Percentiles rank a stretch among this genome's conserved stretches.
Evolutionary conservation across 306 rosid species (phyloP).

Genomic region (Fragaria ananassa): DNA sequence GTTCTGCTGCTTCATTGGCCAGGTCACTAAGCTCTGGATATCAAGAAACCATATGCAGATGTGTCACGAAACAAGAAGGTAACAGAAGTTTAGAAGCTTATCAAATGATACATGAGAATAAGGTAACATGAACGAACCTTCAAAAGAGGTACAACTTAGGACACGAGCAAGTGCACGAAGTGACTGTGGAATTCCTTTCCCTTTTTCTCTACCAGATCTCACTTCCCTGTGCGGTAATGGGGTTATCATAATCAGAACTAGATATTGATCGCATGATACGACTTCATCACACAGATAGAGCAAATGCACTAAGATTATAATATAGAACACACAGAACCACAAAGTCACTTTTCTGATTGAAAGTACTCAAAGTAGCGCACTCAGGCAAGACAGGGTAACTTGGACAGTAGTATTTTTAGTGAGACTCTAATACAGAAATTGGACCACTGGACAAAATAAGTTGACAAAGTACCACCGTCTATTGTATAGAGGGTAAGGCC

Average conservation of each 20-base stretch:
- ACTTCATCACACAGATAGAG: neutral
- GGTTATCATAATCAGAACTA: neutral
- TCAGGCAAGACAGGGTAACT: neutral
- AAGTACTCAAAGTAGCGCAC: neutral
- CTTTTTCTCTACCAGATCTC: slow-evolving; percentile 46
- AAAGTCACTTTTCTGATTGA: neutral
- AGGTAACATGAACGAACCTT: slow-evolving; percentile 32
- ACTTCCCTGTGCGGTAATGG: slow-evolving; percentile 56
- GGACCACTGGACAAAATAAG: neutral
- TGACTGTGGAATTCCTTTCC: slow-evolving; percentile 77
- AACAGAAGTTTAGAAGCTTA: slow-evolving; percentile 1
- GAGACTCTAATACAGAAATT: neutral
- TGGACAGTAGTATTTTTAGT: neutral
- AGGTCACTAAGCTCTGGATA: slow-evolving; percentile 53
- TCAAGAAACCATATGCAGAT: slow-evolving; percentile 21
- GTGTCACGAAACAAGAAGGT: slow-evolving; percentile 7
- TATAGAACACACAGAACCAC: neutral
- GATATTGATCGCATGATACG: slow-evolving; percentile 6
- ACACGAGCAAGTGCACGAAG: slow-evolving; percentile 75
- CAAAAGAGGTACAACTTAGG: slow-evolving; percentile 47
- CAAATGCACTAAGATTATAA: neutral
- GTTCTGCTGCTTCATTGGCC: slow-evolving; percentile 51
- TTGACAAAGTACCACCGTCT: neutral
- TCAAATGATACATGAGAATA: neutral
- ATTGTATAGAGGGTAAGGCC: neutral